These are phyloP conservation scores for Coemansia sp. DNA, from an alignment of 192 early-diverging fungal species.

Conservation along the genomic window DNA sequence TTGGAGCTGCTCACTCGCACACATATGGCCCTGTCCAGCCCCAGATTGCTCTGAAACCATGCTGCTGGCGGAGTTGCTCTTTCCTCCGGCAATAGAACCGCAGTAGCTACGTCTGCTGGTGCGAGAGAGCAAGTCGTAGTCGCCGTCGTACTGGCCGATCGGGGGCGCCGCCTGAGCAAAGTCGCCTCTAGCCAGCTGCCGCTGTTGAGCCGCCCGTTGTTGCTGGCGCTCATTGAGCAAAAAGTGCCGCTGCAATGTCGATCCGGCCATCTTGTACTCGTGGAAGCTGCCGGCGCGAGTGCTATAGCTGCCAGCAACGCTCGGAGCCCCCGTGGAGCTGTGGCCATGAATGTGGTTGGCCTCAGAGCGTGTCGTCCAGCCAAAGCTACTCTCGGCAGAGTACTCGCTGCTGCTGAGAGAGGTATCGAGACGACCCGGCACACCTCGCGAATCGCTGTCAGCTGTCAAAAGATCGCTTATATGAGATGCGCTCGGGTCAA, in stretches of 20 bases:
- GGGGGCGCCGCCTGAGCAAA: not conserved
- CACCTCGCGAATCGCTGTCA: conserved; percentile 35
- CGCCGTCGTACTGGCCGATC: not conserved
- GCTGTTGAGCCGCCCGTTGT: conserved; percentile 36
- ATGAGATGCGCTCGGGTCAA: conserved; percentile 56
- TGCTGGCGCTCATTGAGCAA: conserved; percentile 43
- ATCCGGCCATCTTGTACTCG: conserved; percentile 17
- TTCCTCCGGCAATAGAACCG: conserved; percentile 11
- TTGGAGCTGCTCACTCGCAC: not conserved
- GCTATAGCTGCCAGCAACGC: conserved; percentile 23
- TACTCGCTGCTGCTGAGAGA: conserved; percentile 40
- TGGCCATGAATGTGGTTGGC: conserved; percentile 4
- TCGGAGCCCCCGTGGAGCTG: conserved; percentile 16
- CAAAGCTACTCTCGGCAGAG: conserved; percentile 35
- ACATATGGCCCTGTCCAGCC: not conserved
- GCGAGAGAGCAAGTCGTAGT: conserved; percentile 1
- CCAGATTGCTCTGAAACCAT: not conserved
- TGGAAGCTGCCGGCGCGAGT: conserved; percentile 24
- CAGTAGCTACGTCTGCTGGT: conserved; percentile 1
- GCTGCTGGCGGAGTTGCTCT: conserved; percentile 3
- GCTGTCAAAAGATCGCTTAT: conserved; percentile 26
- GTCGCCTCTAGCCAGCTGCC: conserved; percentile 17
- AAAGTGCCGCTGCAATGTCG: conserved; percentile 14
- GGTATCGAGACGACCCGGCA: conserved; percentile 47
- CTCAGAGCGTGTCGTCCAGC: conserved; percentile 44